Base-by-base conservation (phyloP, 2,329 filamentous ascomycete species). In the Alternaria viburni region DNA sequence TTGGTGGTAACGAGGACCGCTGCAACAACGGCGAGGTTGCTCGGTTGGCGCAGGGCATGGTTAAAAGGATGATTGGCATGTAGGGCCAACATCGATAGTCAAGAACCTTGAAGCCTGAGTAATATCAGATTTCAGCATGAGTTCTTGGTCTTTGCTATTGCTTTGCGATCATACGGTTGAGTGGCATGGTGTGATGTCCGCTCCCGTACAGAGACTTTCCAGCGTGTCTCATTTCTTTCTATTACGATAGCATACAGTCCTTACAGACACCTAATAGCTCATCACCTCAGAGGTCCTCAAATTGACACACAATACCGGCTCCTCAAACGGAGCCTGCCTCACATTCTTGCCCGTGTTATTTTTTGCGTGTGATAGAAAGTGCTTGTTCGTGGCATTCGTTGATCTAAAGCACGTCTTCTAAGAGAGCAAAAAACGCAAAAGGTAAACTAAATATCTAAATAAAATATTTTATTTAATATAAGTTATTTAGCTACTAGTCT, bases 1-100 rank as follows among this genome's bases (percentile, higher is more conserved):
- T 85, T 62, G 83, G 83, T 64, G 83, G 83, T 15, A 77, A 77
- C 28, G 73, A 77, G 64, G 63, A 70, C n/a, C 70, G 66, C 36
- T 62, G 62, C 21, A 32, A 5, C 9, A 52, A 51, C n/a, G 19
- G 32, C 3, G 41, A 58, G 45, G 65, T 59, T 11, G 55, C 58
- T 19, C 64, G 61, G 26, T 62, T 63, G 8, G 63, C 59, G 5
- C 62, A 66, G 7, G 59, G 62, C 19, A 52, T 70, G 60, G 62
- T 70, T 36, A 70, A 69, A 66, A 69, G 71, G 44, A 63, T 72
- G 66, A 30, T 69, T 7, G 63, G 59, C 5, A 64, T 71, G 57
- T 69, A 70, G 51, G 13, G 32, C 19, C 5, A 17, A 43, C 11
- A 19, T 44, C 8, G 5, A 12, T 49, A 43, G 9, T 13, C 19